Conservation (phyloP, 768 basidiomycete species). For the Tricholoma flavovirens region DNA sequence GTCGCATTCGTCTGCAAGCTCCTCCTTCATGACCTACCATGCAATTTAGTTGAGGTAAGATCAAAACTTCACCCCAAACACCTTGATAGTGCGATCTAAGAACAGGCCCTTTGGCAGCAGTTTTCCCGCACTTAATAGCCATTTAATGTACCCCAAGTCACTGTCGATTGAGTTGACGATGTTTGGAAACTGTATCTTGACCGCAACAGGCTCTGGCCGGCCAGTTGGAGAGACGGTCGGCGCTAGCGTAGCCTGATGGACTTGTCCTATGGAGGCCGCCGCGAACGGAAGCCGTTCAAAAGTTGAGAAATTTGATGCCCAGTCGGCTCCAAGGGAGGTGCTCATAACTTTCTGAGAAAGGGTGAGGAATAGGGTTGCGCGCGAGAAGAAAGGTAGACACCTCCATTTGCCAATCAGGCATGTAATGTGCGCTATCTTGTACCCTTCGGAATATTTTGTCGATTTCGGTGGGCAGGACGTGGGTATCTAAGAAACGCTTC, state of each 20-base stretch:
- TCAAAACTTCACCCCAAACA: conserved; percentile 18
- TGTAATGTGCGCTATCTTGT: conserved; percentile 94
- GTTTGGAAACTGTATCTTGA: conserved; percentile 95
- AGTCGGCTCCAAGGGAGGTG: conserved; percentile 67
- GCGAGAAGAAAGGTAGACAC: conserved; percentile 31
- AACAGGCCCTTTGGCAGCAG: conserved; percentile 87
- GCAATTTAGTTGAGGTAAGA: background rate
- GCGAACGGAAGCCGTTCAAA: conserved; percentile 90
- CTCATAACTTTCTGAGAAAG: conserved; percentile 57
- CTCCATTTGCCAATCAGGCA: conserved; percentile 99
- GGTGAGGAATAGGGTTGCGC: background rate
- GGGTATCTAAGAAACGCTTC: conserved; percentile 58
- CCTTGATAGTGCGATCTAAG: conserved; percentile 80
- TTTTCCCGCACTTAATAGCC: conserved; percentile 74
- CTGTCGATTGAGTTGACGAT: conserved; percentile 81
- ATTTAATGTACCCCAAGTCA: conserved; percentile 80
- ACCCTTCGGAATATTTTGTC: conserved; percentile 87
- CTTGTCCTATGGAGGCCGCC: conserved; percentile 96
- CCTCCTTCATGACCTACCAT: conserved; percentile 77
- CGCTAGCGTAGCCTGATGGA: conserved; percentile 69
- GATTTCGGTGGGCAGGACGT: conserved; percentile 79
- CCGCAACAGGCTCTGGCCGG: conserved; percentile 54
- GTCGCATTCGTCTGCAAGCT: conserved; percentile 89
- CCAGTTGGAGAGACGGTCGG: conserved; percentile 49
- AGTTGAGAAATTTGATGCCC: conserved; percentile 61